Conservation (phyloP, 495 filamentous ascomycete genomes). For the Aspergillus bertholletiae region DNA sequence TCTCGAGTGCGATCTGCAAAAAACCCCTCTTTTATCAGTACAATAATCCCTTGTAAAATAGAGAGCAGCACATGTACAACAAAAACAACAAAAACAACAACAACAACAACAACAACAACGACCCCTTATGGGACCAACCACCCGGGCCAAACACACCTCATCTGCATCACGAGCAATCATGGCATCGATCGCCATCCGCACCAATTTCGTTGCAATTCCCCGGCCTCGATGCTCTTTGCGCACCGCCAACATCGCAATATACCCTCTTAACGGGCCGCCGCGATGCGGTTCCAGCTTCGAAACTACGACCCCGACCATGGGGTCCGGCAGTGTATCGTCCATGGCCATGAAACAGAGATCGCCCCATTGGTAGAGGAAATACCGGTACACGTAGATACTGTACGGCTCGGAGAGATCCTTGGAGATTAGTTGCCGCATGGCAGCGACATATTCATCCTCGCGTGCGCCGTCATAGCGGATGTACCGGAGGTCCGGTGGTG, state of each 20-base stretch:
- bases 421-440: slow-evolving; percentile 90
- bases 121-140: too few relatives aligned
- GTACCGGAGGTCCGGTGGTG: slow-evolving; percentile 59
- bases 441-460: slow-evolving; percentile 76
- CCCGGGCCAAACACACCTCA: slow-evolving; percentile 60
- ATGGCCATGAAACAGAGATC: slow-evolving; percentile 92
- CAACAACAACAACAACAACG: too few relatives aligned
- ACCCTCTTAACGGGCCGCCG: slow-evolving; percentile 78
- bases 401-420: slow-evolving; percentile 98
- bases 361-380: slow-evolving; percentile 98
- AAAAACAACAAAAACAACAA: too few relatives aligned
- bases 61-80: not conserved
- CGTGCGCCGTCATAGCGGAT: slow-evolving; percentile 76
- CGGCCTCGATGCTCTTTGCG: slow-evolving; percentile 70
- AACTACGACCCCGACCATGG: slow-evolving; percentile 85
- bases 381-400: slow-evolving; percentile 98
- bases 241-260: slow-evolving; percentile 98
- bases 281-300: slow-evolving; percentile 90
- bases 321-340: slow-evolving; percentile 38
- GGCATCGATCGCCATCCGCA: slow-evolving; percentile 85
- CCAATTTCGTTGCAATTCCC: slow-evolving; percentile 89
- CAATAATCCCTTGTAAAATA: too few relatives aligned
- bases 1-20: slow-evolving; percentile 81
- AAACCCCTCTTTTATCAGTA: too few relatives aligned
- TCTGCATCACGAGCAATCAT: slow-evolving; percentile 84